These are phyloP conservation scores for Isabelozyma heimii DNA, from an alignment of 805 yeast species.

Conservation along the genomic window DNA sequence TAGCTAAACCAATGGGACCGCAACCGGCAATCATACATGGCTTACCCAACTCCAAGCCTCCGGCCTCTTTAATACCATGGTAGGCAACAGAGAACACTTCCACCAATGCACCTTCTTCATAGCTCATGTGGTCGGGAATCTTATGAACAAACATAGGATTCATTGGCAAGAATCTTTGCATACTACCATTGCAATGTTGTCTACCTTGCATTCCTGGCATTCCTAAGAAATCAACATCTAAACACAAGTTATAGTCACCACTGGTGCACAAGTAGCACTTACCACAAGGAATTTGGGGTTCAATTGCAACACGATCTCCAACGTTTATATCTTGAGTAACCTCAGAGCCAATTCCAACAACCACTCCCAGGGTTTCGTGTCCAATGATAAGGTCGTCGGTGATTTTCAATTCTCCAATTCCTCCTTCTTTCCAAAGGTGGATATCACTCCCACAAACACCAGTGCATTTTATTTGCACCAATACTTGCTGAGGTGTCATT, in stretches of 20 bases:
- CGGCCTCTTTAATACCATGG: conserved; percentile 18
- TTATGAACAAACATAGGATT: conserved; percentile 8
- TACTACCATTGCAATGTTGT: conserved; percentile 11
- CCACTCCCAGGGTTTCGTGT: conserved; percentile 47
- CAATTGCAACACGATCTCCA: conserved; percentile 49
- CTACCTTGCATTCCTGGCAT: conserved; percentile 5
- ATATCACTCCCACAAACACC: conserved; percentile 23
- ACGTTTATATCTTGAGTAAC: conserved; percentile 41
- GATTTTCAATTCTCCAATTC: conserved; percentile 28
- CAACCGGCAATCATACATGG: conserved; percentile 21
- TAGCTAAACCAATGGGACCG: conserved; percentile 25
- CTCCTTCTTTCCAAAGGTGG: conserved; percentile 18
- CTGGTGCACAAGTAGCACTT: conserved; percentile 17
- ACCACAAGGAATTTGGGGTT: conserved; percentile 56
- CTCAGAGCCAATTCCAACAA: conserved; percentile 47
- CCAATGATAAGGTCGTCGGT: conserved; percentile 37
- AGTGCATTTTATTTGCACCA: conserved; percentile 16
- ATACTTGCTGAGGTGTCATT: conserved; percentile 12
- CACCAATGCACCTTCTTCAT: conserved; percentile 23
- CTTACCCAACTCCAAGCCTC: conserved; percentile 12
- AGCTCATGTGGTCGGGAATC: conserved; percentile 19
- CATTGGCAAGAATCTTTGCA: conserved; percentile 32
- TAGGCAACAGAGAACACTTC: conserved; percentile 23
- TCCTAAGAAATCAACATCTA: conserved; percentile 3
- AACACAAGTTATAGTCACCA: conserved; percentile 19